phyloP scores from a whole-genome alignment of 1,284 basidiomycete species.

The Polyporus tsugae region DNA sequence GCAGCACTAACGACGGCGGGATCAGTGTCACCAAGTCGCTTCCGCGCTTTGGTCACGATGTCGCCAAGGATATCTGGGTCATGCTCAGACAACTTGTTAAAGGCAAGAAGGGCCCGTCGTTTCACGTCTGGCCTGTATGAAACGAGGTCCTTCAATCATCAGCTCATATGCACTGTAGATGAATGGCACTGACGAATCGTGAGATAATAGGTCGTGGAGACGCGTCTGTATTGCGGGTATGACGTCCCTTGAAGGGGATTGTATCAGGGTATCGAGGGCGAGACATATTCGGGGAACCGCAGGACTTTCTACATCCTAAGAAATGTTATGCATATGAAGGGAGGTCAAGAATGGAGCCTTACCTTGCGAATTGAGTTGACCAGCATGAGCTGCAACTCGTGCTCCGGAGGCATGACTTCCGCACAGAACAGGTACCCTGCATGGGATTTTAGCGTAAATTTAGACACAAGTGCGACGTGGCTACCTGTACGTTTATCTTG shows the following conservation, averaged over 20 bases:
- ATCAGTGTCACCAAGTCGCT: constrained; percentile 57
- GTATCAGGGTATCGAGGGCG: constrained; percentile 73
- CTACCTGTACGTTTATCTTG: constrained; percentile 77
- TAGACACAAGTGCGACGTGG: constrained; percentile 15
- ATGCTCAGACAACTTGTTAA: constrained; percentile 58
- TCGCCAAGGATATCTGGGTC: constrained; percentile 57
- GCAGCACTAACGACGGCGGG: constrained; percentile 57
- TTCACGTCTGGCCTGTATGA: constrained; percentile 61
- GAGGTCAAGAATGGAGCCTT: constrained; percentile 15
- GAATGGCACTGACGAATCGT: constrained; percentile 68
- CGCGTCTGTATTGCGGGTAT: constrained; percentile 77
- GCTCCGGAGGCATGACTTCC: constrained; percentile 69
- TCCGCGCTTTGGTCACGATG: constrained; percentile 52
- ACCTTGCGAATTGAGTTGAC: constrained; percentile 85
- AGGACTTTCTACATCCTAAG: constrained; percentile 70
- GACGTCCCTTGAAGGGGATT: constrained; percentile 65
- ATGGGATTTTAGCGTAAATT: constrained; percentile 12
- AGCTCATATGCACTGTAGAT: constrained; percentile 37
- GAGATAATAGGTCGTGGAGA: constrained; percentile 67
- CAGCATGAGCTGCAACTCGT: constrained; percentile 82
- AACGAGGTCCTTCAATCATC: constrained; percentile 17
- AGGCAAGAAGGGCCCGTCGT: constrained; percentile 65
- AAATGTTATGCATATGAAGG: constrained; percentile 16
- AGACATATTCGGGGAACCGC: constrained; percentile 65
- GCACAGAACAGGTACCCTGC: constrained; percentile 79